These are phyloP conservation scores for Friedmanniomyces endolithicus DNA, from an alignment of 495 filamentous ascomycete genomes.

Conservation along the genomic window DNA sequence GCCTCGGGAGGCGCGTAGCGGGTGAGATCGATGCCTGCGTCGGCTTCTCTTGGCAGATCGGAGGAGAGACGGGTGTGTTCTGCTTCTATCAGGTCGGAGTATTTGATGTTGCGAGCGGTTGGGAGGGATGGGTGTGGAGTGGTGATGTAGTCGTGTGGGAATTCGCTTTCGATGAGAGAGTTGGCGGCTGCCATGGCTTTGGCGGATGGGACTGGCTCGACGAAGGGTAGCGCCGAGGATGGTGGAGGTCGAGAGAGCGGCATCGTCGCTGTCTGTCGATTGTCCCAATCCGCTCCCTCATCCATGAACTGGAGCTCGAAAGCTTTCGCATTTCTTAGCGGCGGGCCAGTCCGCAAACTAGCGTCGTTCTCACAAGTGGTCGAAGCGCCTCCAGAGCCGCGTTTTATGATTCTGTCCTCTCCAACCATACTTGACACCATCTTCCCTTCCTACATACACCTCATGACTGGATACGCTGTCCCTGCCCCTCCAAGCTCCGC, in stretches of 20 bases:
- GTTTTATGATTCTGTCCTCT: too few relatives aligned
- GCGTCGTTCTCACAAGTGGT: too few relatives aligned
- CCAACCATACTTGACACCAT: too few relatives aligned
- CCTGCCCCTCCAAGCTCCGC: too few relatives aligned
- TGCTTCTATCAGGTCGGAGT: constrained; percentile 48
- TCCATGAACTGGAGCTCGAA: too few relatives aligned
- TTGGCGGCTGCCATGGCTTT: constrained; percentile 15
- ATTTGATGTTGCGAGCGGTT: constrained; percentile 28
- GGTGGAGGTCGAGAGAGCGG: constrained; percentile 11
- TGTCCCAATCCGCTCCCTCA: not conserved
- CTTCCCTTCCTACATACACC: too few relatives aligned
- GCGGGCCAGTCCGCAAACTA: too few relatives aligned
- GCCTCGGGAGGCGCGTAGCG: constrained; percentile 63
- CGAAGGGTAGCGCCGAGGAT: constrained; percentile 16
- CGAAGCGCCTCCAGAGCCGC: too few relatives aligned
- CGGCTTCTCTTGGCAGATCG: constrained; percentile 36
- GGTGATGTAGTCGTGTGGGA: constrained; percentile 5
- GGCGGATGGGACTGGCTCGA: constrained; percentile 14
- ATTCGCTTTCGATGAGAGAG: constrained; percentile 19
- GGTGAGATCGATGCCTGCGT: constrained; percentile 56
- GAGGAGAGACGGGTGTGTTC: constrained; percentile 50
- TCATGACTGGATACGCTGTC: too few relatives aligned
- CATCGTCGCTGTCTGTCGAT: constrained; percentile 10
- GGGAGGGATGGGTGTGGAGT: constrained; percentile 25
- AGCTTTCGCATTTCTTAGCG: too few relatives aligned